Conservation (phyloP, 257 asterid genomes). For the Jaltomata sinuosa region DNA sequence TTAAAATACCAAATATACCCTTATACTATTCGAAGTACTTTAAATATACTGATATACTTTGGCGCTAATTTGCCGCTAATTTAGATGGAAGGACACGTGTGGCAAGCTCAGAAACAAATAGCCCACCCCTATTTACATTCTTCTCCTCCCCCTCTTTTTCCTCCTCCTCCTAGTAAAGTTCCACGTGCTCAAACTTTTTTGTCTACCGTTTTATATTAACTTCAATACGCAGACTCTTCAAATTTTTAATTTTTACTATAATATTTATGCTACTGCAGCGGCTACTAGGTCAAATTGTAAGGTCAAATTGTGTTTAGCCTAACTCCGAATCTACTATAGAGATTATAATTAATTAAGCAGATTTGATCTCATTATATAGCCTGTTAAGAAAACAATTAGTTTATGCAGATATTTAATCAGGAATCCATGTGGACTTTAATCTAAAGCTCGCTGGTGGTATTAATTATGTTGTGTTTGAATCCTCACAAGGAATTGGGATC, state of each 20-base stretch:
- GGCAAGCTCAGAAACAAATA: too few relatives aligned
- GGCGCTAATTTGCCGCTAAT: not conserved
- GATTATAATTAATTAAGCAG: constrained; percentile 1
- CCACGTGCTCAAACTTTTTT: not conserved
- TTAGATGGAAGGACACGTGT: not conserved
- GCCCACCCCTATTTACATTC: not conserved
- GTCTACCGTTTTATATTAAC: not conserved
- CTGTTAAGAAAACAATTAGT: not conserved
- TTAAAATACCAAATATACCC: not conserved
- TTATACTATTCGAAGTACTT: not conserved
- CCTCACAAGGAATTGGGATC: too few relatives aligned
- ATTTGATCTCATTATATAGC: not conserved
- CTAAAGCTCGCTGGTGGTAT: not conserved
- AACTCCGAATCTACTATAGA: constrained; percentile 1
- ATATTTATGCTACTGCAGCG: not conserved
- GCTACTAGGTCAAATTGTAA: too few relatives aligned
- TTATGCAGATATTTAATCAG: too few relatives aligned
- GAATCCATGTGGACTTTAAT: not conserved
- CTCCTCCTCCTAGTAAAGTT: not conserved
- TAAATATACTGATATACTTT: not conserved
- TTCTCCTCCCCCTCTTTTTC: not conserved
- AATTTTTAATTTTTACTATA: not conserved
- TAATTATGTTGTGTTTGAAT: not conserved
- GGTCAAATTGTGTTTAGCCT: constrained; percentile 9
- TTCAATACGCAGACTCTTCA: too few relatives aligned